Evolutionary conservation across 306 rosid genomes (phyloP), one percentile per base, ranked within the genome.

Genomic region (Cucumis melo): DNA sequence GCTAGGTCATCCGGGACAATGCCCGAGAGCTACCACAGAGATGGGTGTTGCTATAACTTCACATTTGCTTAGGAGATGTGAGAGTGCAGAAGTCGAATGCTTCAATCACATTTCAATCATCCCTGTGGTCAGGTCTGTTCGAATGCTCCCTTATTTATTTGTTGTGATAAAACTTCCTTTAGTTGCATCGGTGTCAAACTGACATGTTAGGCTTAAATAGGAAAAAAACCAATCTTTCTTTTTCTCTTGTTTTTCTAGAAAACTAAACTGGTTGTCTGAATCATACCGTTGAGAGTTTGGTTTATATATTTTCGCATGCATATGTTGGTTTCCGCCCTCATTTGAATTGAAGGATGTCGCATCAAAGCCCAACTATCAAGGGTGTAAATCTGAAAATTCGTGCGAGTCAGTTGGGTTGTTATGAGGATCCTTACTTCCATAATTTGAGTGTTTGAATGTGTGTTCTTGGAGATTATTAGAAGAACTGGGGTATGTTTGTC

Each of bases 11-110:
- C 92, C 86, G 78, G 95, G 97, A 72, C 99, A 90, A 81, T 90
- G 99, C 72, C 97, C 92, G 71, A 89, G 99, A 78, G 97, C 99
- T 78, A 87, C 97, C 78, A 83, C 95, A 20, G 97, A 94, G 83
- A 88, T 90, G 82, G 97, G 99, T 71, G 91, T 94, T 78, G 99
- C 95, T 57, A 76, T 94, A 79, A 90, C 93, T 78, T 94, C 99
- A 79, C 99, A 94, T 88, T 85, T 94, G 58, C 99, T 94, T 16
- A 87, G 86, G 86, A 87, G 81, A 73, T 86, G 89, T 75, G 97
- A 94, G 85, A 86, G 87, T 83, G 99, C 99, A 41, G 61, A 78
- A 78, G 87, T 92, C 59, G 99, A 94, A 89, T 64, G 75, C 75
- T 92, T 96, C 53, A 96, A 92, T 80, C 99, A 92, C 82, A 90